Conservation (phyloP, 768 basidiomycete species). For the Mycena olivaceomarginata region DNA sequence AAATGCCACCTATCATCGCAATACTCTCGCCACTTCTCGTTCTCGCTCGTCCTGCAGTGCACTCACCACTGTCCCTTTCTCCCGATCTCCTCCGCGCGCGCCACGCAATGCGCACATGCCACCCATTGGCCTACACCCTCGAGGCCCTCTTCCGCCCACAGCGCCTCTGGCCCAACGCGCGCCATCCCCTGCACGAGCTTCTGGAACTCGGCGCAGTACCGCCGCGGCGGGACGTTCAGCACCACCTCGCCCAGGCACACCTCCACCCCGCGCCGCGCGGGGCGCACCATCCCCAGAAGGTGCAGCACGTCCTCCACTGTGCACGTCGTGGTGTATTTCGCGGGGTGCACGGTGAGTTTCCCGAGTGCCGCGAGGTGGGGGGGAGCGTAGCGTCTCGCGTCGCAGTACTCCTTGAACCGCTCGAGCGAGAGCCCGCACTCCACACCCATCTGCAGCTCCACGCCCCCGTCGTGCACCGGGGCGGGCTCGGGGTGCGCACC, state of each 20-base stretch:
- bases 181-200: background rate
- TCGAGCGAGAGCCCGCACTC: background rate
- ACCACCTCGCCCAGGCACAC: background rate
- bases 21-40: background rate
- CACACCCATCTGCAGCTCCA: background rate
- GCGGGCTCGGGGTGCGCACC: too few relatives aligned
- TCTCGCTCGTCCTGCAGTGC: background rate
- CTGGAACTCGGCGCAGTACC: background rate
- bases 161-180: background rate
- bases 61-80: background rate
- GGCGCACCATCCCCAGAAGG: background rate
- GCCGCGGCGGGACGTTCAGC: background rate
- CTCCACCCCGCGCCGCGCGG: background rate
- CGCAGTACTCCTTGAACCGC: too few relatives aligned
- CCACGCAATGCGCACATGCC: background rate
- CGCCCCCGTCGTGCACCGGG: background rate
- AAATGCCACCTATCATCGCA: background rate
- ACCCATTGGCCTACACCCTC: background rate
- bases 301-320: background rate
- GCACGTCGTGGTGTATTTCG: background rate
- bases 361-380: background rate
- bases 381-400: background rate
- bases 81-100: background rate
- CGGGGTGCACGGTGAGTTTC: background rate
- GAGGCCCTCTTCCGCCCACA: too few relatives aligned